Base-by-base conservation (phyloP, 1,139 yeast species). In the Magnusiomyces ingens region DNA sequence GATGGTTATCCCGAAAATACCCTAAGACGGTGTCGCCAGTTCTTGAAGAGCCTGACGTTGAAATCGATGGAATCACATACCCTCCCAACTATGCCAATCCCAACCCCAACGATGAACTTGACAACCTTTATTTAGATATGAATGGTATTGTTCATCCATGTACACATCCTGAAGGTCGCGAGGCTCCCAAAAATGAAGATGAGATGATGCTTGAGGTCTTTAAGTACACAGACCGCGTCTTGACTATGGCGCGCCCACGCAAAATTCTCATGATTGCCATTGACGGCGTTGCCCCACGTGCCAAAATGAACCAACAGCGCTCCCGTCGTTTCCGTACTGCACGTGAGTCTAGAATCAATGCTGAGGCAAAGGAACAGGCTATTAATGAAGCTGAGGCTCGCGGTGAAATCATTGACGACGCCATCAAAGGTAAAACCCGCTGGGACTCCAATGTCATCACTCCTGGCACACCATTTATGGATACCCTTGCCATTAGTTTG, bases 211-310 rank as follows among this genome's bases (percentile, higher is more conserved):
- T 89, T 59, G 97, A 90, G 52, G 83, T 91, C 40, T 91, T 91
- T 71, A 84, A 81, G 59, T 91, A 91, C 65, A 91, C 97, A 0
- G 94, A 91, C 62, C 76, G 96, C 52, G 96, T 91, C 10, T 72
- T 91, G 54, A 82, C 83, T 74, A 88, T 91, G 94, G 96, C 96
- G 0, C 77, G 97, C 63, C 99, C 99, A 0, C 75, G 99, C 55
- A 90, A 91, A 67, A 82, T 94, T 44, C 76, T 94, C 56, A 82
- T 71, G 71, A 91, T 94, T 70, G 99, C 99, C 3, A 90, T 94
- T 58, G 99, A 94, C 72, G 99, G 99, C 61, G 99, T 94, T 51
- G 99, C 99, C 0, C 99, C 99, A 51, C 78, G 99, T 65, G 99
- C 99, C 29, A 94, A 94, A 68, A 94, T 94, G 98, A 94, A 94